Percentiles rank a stretch among this genome's conserved stretches.
These are phyloP conservation scores for Pelargonium cotyledonis DNA, from an alignment of 441 rosid genomes.

Conservation along the genomic window DNA sequence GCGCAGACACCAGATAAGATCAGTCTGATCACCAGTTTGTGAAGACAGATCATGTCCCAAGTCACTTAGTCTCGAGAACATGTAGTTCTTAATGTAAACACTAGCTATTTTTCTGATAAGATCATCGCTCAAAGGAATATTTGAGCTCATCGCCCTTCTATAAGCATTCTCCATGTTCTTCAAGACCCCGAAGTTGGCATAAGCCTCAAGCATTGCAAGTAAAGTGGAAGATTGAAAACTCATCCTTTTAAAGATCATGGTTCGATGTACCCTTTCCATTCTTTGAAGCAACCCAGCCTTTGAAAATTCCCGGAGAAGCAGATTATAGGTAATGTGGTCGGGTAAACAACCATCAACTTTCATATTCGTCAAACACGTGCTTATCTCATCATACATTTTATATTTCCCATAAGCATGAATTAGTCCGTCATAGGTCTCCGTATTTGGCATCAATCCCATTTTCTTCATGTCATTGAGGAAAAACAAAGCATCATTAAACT, in stretches of 20 bases:
- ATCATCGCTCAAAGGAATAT: slow-evolving; percentile 38
- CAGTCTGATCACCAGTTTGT: slow-evolving; percentile 31
- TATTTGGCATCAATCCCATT: slow-evolving; percentile 30
- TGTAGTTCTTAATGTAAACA: slow-evolving; percentile 47
- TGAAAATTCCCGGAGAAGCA: slow-evolving; percentile 52
- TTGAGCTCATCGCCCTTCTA: slow-evolving; percentile 30
- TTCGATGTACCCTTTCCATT: slow-evolving; percentile 49
- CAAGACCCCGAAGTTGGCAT: slow-evolving; percentile 47
- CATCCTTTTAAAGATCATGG: slow-evolving; percentile 45
- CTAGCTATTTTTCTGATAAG: slow-evolving; percentile 49
- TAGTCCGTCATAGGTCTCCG: slow-evolving; percentile 51
- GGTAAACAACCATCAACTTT: slow-evolving; percentile 45
- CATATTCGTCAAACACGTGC: slow-evolving; percentile 54
- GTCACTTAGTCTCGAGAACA: slow-evolving; percentile 66
- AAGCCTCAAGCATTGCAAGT: slow-evolving; percentile 57
- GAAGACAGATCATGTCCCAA: slow-evolving; percentile 44
- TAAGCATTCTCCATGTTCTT: slow-evolving; percentile 55
- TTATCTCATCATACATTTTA: slow-evolving; percentile 60
- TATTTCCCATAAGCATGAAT: slow-evolving; percentile 55
- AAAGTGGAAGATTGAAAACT: slow-evolving; percentile 38
- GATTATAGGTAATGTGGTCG: slow-evolving; percentile 55
- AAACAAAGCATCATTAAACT: slow-evolving; percentile 43
- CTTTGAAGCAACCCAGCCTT: slow-evolving; percentile 52
- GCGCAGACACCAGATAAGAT: slow-evolving; percentile 59
- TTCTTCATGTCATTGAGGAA: slow-evolving; percentile 47